Evolutionary conservation across 148 eudicot genomes (phyloP).

Genomic region (Mesembryanthemum crystallinum): DNA sequence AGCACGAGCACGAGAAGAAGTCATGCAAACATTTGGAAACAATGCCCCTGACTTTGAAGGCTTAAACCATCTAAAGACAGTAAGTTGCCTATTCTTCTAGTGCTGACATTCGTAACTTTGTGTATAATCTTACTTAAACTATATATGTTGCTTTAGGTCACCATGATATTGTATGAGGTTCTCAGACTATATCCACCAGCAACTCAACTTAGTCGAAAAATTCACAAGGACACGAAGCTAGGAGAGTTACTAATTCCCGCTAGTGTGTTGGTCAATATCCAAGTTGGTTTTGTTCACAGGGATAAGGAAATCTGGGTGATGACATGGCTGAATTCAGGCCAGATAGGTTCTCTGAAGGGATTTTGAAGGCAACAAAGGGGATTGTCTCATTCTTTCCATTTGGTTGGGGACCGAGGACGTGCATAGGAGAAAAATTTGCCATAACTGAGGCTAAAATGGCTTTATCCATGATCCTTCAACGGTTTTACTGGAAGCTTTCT

Average conservation of each 20-base stretch:
- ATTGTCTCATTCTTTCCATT: constrained; percentile 22
- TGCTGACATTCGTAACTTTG: too few species aligned
- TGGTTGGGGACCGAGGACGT: constrained; percentile 32
- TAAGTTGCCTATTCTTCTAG: not conserved
- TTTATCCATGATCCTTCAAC: constrained; percentile 25
- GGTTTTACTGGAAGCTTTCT: constrained; percentile 26
- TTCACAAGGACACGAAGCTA: constrained; percentile 20
- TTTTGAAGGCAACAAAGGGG: constrained; percentile 27
- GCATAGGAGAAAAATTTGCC: constrained; percentile 29
- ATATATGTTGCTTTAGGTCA: not conserved
- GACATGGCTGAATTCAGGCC: constrained; percentile 27
- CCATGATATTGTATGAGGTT: constrained; percentile 14
- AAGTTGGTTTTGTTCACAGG: constrained; percentile 9
- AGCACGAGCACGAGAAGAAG: constrained; percentile 4
- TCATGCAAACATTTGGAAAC: not conserved
- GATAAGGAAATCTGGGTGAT: constrained; percentile 23
- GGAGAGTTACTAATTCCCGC: constrained; percentile 19
- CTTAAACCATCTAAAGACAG: not conserved
- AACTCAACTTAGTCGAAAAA: not conserved
- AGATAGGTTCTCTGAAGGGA: constrained; percentile 27
- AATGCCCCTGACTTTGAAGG: not conserved
- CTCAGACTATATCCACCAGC: constrained; percentile 18
- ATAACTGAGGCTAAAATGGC: constrained; percentile 26
- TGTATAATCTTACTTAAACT: not conserved
- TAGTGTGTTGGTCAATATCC: constrained; percentile 5